A percentile compares a stretch with the other conserved stretches of the same genome.
phyloP scores from a whole-genome alignment of 345 rosid species.

The Eucalyptus cloeziana region DNA sequence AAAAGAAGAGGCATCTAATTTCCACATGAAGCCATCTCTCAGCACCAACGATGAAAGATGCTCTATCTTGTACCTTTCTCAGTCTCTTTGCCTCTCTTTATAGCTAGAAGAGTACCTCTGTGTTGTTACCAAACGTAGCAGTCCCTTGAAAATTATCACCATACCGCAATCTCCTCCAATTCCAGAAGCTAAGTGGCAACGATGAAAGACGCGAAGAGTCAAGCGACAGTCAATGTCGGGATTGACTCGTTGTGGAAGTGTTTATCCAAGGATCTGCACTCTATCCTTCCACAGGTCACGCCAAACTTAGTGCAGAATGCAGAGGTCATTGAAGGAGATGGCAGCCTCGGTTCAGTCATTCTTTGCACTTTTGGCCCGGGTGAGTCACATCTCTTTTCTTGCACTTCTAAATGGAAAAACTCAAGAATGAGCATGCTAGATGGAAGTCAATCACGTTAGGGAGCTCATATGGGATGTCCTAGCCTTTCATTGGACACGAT shows the following conservation, averaged over 20 bases:
- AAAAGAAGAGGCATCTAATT: neutral
- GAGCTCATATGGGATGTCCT: neutral
- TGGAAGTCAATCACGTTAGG: neutral
- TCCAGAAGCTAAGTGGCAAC: neutral
- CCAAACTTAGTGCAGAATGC: conserved; percentile 14
- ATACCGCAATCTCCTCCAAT: neutral
- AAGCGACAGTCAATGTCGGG: conserved; percentile 1
- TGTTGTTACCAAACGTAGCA: neutral
- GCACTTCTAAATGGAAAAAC: neutral
- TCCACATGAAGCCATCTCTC: neutral
- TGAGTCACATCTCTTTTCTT: neutral
- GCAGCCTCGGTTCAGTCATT: conserved; percentile 14
- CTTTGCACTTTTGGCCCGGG: conserved; percentile 20
- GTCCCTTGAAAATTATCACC: neutral
- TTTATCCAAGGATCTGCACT: conserved; percentile 12
- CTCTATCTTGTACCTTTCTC: neutral
- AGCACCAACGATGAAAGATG: neutral
- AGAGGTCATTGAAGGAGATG: conserved; percentile 24
- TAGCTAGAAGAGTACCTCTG: neutral
- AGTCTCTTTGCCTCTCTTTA: neutral
- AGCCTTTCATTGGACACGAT: neutral
- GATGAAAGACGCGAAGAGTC: conserved; percentile 10
- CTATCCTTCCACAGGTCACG: neutral
- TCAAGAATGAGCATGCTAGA: neutral
- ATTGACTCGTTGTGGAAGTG: conserved; percentile 15